Conservation (phyloP, 2,329 filamentous ascomycete genomes). For the Diplocarpon mali region DNA sequence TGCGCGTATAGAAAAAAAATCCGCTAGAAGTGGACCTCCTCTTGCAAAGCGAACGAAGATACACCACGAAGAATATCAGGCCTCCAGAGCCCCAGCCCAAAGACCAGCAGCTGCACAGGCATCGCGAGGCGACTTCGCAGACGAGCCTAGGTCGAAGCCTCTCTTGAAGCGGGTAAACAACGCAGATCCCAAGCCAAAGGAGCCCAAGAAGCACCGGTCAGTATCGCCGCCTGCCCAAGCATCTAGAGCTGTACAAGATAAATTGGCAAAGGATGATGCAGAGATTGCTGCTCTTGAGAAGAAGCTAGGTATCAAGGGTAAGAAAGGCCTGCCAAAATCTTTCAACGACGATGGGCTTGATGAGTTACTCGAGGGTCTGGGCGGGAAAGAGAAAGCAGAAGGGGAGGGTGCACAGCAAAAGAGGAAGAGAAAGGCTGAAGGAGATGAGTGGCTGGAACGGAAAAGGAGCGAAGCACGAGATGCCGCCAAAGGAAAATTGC, state of each 20-base stretch:
- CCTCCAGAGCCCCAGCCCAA: neutral
- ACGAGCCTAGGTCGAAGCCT: conserved; percentile 19
- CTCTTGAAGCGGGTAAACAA: conserved; percentile 23
- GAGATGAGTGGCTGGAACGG: conserved; percentile 47
- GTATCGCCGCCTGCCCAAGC: conserved; percentile 15
- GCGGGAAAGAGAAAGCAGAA: conserved; percentile 30
- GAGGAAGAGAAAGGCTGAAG: conserved; percentile 48
- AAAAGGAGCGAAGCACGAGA: conserved; percentile 39
- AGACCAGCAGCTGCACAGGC: conserved; percentile 1
- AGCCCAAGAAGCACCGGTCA: conserved; percentile 1
- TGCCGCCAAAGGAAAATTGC: conserved; percentile 3
- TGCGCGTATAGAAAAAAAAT: conserved; percentile 24
- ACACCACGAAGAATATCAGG: conserved; percentile 8
- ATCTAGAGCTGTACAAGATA: conserved; percentile 39
- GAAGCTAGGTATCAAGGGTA: conserved; percentile 68
- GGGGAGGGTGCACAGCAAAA: conserved; percentile 34
- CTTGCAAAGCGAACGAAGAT: conserved; percentile 20
- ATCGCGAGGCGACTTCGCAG: neutral
- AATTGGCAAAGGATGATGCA: conserved; percentile 69
- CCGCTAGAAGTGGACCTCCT: conserved; percentile 18
- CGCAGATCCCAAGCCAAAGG: conserved; percentile 7
- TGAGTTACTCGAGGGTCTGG: conserved; percentile 61
- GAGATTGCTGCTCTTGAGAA: conserved; percentile 83
- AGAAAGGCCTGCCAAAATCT: conserved; percentile 60
- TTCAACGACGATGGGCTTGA: conserved; percentile 78